Evolutionary conservation across 2,329 filamentous ascomycete species (phyloP), one percentile per base, ranked within the genome.

Genomic region (Xylariaceae sp.): DNA sequence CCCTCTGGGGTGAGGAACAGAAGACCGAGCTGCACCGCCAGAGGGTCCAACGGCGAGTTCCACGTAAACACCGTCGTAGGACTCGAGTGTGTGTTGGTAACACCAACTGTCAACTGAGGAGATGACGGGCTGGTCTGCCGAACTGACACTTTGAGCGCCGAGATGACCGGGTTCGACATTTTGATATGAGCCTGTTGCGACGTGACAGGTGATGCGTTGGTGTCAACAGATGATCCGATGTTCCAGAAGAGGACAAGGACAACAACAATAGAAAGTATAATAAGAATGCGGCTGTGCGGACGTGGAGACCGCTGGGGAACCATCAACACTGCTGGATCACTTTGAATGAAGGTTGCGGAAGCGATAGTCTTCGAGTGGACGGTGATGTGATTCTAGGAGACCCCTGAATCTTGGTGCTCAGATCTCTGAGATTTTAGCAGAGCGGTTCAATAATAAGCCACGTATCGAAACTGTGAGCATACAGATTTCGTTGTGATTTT

Each of bases 21-120:
- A n/a, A 75, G 63, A 7, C 77, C 77, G 3, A 78, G 67, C 47
- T 73, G 68, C 39, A 77, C 53, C 0, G 72, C 75, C 13, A 76
- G 45, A 0, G 69, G 65, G 57, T 79, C 77, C n/a, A 79, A 66
- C n/a, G 77, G 77, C 0, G 76, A 75, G 42, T 73, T 67, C 68
- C 77, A 79, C 3, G 61, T 65, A 29, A 79, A 69, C 18, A 79
- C 59, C 1, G 75, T 78, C 47, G 78, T 67, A 1, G 75, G 63
- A 4, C 59, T 50, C 2, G 67, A 58, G 48, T 73, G 68, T 9
- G 66, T 70, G 66, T 79, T 78, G 40, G 70, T 74, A 33, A 79
- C 71, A 1, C 64, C 66, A 33, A 75, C 61, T 8, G 65, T 67
- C 23, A 79, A 57, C 4, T 69, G 67, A 3, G 70, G 70, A 15